Evolutionary conservation across 495 filamentous ascomycete species (phyloP).

Genomic region (Hyphodiscus hymeniophilus): DNA sequence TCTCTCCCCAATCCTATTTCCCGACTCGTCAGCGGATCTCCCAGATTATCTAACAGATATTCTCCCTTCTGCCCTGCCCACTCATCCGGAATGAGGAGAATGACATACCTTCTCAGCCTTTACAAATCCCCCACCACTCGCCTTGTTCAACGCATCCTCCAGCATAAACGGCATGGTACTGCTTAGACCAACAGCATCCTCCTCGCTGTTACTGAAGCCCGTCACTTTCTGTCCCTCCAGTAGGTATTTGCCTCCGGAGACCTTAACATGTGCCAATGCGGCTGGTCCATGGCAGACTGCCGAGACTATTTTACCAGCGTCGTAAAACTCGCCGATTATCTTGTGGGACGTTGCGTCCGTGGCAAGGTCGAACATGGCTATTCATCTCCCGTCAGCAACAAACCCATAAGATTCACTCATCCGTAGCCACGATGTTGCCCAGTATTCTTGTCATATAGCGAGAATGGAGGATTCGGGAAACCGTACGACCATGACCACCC

Average conservation of each 20-base stretch:
- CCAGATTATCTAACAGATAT: no score
- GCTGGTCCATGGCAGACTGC: conserved; percentile 64
- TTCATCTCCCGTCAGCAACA: neutral
- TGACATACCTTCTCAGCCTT: conserved; percentile 49
- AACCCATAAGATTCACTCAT: neutral
- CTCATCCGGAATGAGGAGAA: no score
- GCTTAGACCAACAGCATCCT: conserved; percentile 35
- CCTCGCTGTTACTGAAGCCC: conserved; percentile 62
- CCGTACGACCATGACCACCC: conserved; percentile 67
- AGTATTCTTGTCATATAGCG: no score
- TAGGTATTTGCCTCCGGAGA: conserved; percentile 29
- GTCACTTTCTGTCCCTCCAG: conserved; percentile 53
- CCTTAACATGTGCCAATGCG: conserved; percentile 49
- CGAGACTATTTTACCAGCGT: conserved; percentile 47
- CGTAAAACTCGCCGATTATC: conserved; percentile 52
- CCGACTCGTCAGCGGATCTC: no score
- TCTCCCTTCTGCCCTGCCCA: no score
- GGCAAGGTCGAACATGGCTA: conserved; percentile 60
- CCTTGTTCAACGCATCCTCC: conserved; percentile 46
- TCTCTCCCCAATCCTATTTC: conserved; percentile 47
- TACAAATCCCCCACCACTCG: conserved; percentile 35
- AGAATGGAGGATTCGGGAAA: no score
- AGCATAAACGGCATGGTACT: conserved; percentile 55
- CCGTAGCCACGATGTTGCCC: no score
- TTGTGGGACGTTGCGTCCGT: conserved; percentile 38